Conservation (phyloP, 179 eudicot species). For the Nepenthes alata region DNA sequence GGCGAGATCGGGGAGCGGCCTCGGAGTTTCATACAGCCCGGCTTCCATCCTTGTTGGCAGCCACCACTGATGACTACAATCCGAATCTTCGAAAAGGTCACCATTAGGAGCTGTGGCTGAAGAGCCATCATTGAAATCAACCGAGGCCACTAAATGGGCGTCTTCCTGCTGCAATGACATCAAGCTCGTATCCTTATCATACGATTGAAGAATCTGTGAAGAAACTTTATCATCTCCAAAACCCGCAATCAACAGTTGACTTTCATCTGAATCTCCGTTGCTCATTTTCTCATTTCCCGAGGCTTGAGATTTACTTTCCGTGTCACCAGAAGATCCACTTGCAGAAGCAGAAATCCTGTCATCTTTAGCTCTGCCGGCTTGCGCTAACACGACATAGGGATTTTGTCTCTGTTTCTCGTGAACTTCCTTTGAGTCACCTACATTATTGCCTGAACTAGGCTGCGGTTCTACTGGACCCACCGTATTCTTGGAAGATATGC, state of each 20-base stretch:
- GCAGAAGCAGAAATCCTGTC: background rate
- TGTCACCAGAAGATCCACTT: constrained; percentile 10
- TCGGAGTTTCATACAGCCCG: constrained; percentile 7
- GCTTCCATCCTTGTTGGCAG: background rate
- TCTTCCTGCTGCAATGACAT: background rate
- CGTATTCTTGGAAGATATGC: constrained; percentile 4
- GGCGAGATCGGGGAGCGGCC: constrained; percentile 24
- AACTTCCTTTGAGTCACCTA: background rate
- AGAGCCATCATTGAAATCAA: too few relatives aligned
- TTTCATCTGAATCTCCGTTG: constrained; percentile 3
- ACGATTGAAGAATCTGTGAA: background rate
- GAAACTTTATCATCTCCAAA: constrained; percentile 7
- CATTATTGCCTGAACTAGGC: background rate
- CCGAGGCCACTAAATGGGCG: background rate
- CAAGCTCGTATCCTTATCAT: constrained; percentile 1
- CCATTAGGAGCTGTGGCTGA: too few relatives aligned
- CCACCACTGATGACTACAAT: background rate
- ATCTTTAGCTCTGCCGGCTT: background rate
- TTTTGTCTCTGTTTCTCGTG: background rate
- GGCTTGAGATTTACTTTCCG: constrained; percentile 5
- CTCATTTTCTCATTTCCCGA: constrained; percentile 9
- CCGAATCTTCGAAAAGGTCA: too few relatives aligned
- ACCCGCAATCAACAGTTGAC: too few relatives aligned
- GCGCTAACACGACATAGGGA: background rate
- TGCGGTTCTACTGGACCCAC: background rate